Base-by-base conservation (phyloP, 768 basidiomycete genomes). In the Trichaptum fuscoviolaceum region DNA sequence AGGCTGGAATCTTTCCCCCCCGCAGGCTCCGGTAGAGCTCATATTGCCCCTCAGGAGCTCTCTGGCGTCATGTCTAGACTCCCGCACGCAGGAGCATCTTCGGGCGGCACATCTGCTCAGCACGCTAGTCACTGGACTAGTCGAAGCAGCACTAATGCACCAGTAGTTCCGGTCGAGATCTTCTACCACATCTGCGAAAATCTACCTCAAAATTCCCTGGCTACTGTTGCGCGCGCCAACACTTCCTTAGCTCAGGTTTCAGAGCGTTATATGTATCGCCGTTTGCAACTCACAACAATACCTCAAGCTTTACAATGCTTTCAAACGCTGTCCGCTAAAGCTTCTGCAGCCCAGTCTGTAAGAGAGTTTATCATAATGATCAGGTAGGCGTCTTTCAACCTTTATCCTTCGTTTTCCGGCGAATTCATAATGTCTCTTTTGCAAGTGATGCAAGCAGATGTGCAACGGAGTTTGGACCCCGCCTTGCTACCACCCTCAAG, bases 101-200 rank as follows among this genome's bases (percentile, higher is more conserved):
- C 42, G 42, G 42, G 15, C 15, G 20, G 42, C 42, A 12, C 42
- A 52, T 52, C 42, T 52, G 20, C 42, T 6, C 42, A 52, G 3
- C 42, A 52, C 15, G 2, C 42, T 52, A 52, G 10, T 52, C 42
- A 52, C 42, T 20, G 42, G 42, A 15, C 42, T 12, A 52, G 42
- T 52, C 42, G 42, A 20, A 52, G 42, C 42, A 52, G 3, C 20
- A 52, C 20, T 12, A 12, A 52, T 12, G 20, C 42, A 52, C 42
- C 42, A 12, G 42, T 52, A 52, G 42, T 52, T 20, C 42, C 42
- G 15, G 42, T 52, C 42, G 42, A 52, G 10, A 52, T 52, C 20
- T 52, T 52, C 42, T 52, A 52, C 42, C 42, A 52, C 42, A 52
- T 52, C 42, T 52, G 42, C 42, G 42, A 52, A 52, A 52, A 52